These are phyloP conservation scores for Chaetoceros tenuissimus DNA, from an alignment of 108 stramenopile species.

Conservation along the genomic window DNA sequence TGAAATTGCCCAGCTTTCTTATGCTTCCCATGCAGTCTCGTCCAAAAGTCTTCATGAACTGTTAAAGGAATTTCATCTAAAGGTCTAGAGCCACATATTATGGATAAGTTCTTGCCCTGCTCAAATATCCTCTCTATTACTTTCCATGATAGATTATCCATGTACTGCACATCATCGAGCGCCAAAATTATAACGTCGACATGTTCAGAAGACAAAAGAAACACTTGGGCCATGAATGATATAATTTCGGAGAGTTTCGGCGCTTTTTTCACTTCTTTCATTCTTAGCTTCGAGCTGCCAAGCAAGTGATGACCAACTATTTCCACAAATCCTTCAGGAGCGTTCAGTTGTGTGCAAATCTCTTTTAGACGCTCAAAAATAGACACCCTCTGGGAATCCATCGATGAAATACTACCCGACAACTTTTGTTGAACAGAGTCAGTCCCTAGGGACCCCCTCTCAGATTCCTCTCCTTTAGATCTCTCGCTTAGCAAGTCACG, in stretches of 20 bases:
- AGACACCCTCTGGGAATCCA: no score
- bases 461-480: not conserved
- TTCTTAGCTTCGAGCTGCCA: no score
- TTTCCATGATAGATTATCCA: constrained; percentile 62
- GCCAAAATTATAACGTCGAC: constrained; percentile 39
- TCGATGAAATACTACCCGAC: no score
- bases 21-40: constrained; percentile 19
- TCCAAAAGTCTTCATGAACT: constrained; percentile 39
- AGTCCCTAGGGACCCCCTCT: constrained; percentile 15
- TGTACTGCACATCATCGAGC: constrained; percentile 51
- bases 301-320: constrained; percentile 21
- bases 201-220: constrained; percentile 38
- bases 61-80: constrained; percentile 16
- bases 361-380: not conserved
- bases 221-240: constrained; percentile 45
- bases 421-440: constrained; percentile 9
- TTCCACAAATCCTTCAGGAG: constrained; percentile 39
- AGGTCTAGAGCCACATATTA: constrained; percentile 37
- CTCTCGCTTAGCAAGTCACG: constrained; percentile 22
- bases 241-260: constrained; percentile 25
- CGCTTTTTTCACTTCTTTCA: no score
- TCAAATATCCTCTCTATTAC: constrained; percentile 41
- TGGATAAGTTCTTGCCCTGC: constrained; percentile 38
- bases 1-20: constrained; percentile 19
- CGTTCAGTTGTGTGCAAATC: constrained; percentile 41